phyloP scores from a whole-genome alignment of 2,329 filamentous ascomycete species.

The Calonectria hongkongensis region DNA sequence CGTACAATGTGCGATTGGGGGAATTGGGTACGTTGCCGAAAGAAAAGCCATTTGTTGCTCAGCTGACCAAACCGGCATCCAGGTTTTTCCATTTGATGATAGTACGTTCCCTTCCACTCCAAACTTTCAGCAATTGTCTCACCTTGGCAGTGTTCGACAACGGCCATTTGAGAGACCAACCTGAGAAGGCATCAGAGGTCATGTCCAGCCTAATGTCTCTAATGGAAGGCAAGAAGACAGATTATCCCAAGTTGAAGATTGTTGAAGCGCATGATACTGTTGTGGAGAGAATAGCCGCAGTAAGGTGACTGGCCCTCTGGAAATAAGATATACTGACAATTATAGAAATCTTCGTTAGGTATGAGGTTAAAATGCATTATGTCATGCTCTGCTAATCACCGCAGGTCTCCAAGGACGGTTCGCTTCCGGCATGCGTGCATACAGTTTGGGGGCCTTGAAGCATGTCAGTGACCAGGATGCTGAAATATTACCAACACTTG shows the following conservation, averaged over 20 bases:
- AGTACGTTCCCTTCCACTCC: not conserved
- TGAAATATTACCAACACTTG: not conserved
- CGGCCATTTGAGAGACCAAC: constrained; percentile 10
- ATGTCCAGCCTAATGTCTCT: constrained; percentile 1
- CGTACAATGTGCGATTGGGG: constrained; percentile 22
- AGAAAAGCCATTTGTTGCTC: no score
- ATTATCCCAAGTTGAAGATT: not conserved
- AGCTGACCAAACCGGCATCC: not conserved
- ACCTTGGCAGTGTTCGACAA: not conserved
- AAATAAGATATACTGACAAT: not conserved
- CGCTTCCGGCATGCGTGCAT: not conserved
- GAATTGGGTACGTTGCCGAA: constrained; percentile 2
- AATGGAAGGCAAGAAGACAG: not conserved
- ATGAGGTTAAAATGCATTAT: not conserved
- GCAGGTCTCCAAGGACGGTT: not conserved
- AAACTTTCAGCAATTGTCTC: not conserved
- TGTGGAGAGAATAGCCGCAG: not conserved
- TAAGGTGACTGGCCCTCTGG: not conserved
- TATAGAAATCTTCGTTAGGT: not conserved
- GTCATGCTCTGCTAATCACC: not conserved
- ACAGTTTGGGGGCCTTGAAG: not conserved
- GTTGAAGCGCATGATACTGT: constrained; percentile 3
- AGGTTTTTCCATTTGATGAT: constrained; percentile 27
- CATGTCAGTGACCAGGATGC: not conserved
- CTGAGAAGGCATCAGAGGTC: not conserved